These are phyloP conservation scores for Psilocybe subaeruginosa DNA, from an alignment of 768 basidiomycete genomes.

Conservation along the genomic window DNA sequence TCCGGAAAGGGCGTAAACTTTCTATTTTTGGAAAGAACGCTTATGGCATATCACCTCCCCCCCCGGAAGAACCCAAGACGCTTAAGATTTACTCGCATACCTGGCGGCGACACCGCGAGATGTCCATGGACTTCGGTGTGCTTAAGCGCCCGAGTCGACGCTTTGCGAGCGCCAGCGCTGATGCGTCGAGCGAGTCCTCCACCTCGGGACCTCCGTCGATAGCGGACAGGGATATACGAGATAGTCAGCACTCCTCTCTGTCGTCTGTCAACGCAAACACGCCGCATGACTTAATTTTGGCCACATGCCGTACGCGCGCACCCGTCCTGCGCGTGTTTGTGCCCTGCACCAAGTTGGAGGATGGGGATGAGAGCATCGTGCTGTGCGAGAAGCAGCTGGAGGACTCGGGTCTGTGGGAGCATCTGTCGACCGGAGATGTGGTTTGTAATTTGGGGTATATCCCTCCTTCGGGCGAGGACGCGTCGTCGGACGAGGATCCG, in stretches of 20 bases:
- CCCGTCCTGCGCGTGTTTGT: constrained; percentile 78
- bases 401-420: constrained; percentile 69
- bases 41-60: constrained; percentile 24
- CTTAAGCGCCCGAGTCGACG: constrained; percentile 38
- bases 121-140: background rate
- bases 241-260: background rate
- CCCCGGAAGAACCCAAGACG: constrained; percentile 33
- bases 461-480: constrained; percentile 43
- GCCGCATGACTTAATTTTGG: constrained; percentile 66
- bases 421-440: constrained; percentile 78
- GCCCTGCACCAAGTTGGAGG: constrained; percentile 62
- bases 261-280: constrained; percentile 22
- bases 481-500: constrained; percentile 24
- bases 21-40: constrained; percentile 28
- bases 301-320: constrained; percentile 65
- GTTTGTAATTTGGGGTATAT: constrained; percentile 84
- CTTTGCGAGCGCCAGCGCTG: constrained; percentile 29
- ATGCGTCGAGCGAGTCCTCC: constrained; percentile 52
- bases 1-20: constrained; percentile 27
- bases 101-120: constrained; percentile 23
- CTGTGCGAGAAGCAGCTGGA: constrained; percentile 72
- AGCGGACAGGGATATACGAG: constrained; percentile 2
- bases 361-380: constrained; percentile 43
- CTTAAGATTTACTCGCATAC: constrained; percentile 31
- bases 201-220: constrained; percentile 24